A percentile compares a stretch with the other conserved stretches of the same genome.
These are phyloP conservation scores for Juglanconis oblonga DNA, from an alignment of 2,329 filamentous ascomycete genomes.

Conservation along the genomic window DNA sequence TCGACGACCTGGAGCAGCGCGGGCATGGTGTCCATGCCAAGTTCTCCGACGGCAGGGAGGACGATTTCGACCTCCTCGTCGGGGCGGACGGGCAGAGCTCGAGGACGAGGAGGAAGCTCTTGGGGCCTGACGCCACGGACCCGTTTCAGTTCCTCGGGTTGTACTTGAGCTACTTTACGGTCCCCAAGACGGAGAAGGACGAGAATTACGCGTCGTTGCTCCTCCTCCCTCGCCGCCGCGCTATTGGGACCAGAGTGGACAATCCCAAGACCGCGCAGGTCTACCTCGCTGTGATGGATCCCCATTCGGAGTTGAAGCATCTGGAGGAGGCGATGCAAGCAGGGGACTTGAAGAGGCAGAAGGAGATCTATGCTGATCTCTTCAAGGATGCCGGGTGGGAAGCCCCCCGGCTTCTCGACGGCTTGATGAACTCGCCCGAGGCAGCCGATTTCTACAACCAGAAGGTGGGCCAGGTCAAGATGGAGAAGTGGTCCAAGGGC, in stretches of 20 bases:
- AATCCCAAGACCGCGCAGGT: slow-evolving; percentile 29
- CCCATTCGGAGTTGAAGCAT: neutral
- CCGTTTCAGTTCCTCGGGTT: slow-evolving; percentile 23
- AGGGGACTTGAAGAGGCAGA: slow-evolving; percentile 10
- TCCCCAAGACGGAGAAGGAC: slow-evolving; percentile 9
- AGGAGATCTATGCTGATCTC: slow-evolving; percentile 7
- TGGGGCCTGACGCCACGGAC: slow-evolving; percentile 27
- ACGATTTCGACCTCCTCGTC: slow-evolving; percentile 49
- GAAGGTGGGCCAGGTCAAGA: slow-evolving; percentile 42
- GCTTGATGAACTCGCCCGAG: slow-evolving; percentile 30
- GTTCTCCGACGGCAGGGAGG: slow-evolving; percentile 41
- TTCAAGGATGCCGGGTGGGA: slow-evolving; percentile 39
- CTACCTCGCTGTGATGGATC: slow-evolving; percentile 7
- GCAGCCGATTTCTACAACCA: slow-evolving; percentile 45
- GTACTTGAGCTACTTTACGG: slow-evolving; percentile 23
- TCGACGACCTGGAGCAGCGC: slow-evolving; percentile 28
- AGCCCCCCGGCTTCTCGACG: slow-evolving; percentile 37
- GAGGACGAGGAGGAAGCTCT: slow-evolving; percentile 39
- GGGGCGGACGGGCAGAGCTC: slow-evolving; percentile 54
- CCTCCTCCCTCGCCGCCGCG: slow-evolving; percentile 28
- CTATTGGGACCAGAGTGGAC: slow-evolving; percentile 37
- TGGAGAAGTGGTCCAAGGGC: slow-evolving; percentile 40
- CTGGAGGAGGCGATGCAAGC: slow-evolving; percentile 4
- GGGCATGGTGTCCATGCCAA: slow-evolving; percentile 24
- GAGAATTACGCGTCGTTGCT: neutral